Evolutionary conservation across 345 rosid species (phyloP), one percentile per base, ranked within the genome.

Genomic region (Gossypium bickii): DNA sequence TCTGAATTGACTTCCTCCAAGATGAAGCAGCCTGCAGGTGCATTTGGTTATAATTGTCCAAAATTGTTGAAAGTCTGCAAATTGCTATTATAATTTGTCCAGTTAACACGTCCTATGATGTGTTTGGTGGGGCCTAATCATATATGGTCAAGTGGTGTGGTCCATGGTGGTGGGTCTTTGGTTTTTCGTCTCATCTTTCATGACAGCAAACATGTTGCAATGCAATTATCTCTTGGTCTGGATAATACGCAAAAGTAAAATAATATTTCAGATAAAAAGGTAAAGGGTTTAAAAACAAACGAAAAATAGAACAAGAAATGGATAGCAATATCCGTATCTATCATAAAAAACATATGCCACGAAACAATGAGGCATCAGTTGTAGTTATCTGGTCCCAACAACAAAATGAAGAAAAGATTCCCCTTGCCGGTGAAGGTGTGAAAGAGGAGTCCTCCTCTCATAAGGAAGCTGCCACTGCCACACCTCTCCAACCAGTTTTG

Each of bases 361-460:
- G 27, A 77, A 53, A 70, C 63, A 25, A 16, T 41, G 63, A 70
- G 70, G 71, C 53, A 53, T 64, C 66, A 59, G 4, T 9, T 53
- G 71, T 22, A 48, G 70, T 61, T 66, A 55, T 75, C 58, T 25
- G 78, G 78, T 67, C 78, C 78, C 73, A 12, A 27, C 47, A 60
- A 25, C 66, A n/a, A 58, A 20, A 3, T 9, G 44, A 59, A 12
- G 12, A 59, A 57, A 78, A 58, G 76, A 78, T 78, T 78, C 76
- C 58, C 64, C 24, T 52, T 71, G 11, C 41, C n/a, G 15, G 12
- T 58, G 47, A 45, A 43, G 51, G 49, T 12, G 25, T 52, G 29
- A 48, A 24, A 20, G 29, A 57, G 9, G 18, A 24, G 22, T 62
- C 70, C 16, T 38, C 24, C n/a, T 43, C 27, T 63, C 18, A 52